Conservation (phyloP, 345 rosid genomes). For the Conringia planisiliqua region DNA sequence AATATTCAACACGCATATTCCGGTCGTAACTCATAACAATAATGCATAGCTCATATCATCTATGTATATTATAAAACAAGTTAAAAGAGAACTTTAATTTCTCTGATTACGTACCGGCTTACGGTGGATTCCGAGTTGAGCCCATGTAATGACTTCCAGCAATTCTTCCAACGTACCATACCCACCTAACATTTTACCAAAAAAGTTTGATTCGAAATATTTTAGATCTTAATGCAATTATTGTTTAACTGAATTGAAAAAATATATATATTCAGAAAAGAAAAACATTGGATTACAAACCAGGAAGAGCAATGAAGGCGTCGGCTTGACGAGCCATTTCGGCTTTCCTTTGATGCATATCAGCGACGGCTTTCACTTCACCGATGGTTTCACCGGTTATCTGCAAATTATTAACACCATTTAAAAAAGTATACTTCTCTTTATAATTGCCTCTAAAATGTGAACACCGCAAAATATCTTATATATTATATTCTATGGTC, state of each 20-base stretch:
- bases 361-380: slow-evolving; percentile 84
- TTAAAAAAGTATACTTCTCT: neutral
- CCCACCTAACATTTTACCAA: slow-evolving; percentile 54
- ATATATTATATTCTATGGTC: slow-evolving; percentile 1
- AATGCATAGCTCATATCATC: slow-evolving; percentile 12
- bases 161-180: slow-evolving; percentile 95
- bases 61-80: neutral
- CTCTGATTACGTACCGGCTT: slow-evolving; percentile 66
- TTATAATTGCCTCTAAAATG: slow-evolving; percentile 9
- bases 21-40: slow-evolving; percentile 28
- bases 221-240: neutral
- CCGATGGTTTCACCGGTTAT: slow-evolving; percentile 82
- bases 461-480: slow-evolving; percentile 18
- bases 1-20: slow-evolving; percentile 30
- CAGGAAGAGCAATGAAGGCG: slow-evolving; percentile 94
- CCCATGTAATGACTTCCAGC: slow-evolving; percentile 97
- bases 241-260: neutral
- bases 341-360: slow-evolving; percentile 95
- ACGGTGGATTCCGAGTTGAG: slow-evolving; percentile 91
- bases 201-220: neutral
- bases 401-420: slow-evolving; percentile 34
- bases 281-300: slow-evolving; percentile 28
- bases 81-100: neutral
- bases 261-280: no score
- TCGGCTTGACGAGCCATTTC: slow-evolving; percentile 97